Conservation (phyloP, 768 basidiomycete genomes). For the Suillus brevipes region DNA sequence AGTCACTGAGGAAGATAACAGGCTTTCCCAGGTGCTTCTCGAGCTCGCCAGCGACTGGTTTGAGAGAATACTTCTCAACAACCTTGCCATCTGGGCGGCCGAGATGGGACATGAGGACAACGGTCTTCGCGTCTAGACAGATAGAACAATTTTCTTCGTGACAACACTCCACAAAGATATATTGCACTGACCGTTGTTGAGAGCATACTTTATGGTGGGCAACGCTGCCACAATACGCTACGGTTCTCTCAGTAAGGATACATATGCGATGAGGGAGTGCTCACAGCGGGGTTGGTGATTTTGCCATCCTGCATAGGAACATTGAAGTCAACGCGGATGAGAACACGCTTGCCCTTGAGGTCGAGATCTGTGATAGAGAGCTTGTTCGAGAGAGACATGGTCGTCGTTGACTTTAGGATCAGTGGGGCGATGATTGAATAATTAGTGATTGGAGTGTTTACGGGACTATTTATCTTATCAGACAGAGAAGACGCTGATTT, state of each 20-base stretch:
- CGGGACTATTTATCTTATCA: slow-evolving; percentile 15
- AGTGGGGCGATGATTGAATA: slow-evolving; percentile 14
- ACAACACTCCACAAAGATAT: background rate
- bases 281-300: slow-evolving; percentile 95
- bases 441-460: slow-evolving; percentile 10
- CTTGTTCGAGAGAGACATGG: slow-evolving; percentile 94
- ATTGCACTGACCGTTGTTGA: slow-evolving; percentile 65
- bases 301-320: slow-evolving; percentile 88
- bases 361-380: slow-evolving; percentile 89
- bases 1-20: slow-evolving; percentile 83
- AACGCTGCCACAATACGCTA: slow-evolving; percentile 97
- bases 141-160: background rate
- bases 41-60: slow-evolving; percentile 81
- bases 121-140: slow-evolving; percentile 66
- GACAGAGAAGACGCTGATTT: slow-evolving; percentile 11
- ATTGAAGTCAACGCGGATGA: slow-evolving; percentile 96
- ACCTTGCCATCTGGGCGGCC: slow-evolving; percentile 95
- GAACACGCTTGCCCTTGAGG: slow-evolving; percentile 84
- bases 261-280: slow-evolving; percentile 33
- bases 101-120: slow-evolving; percentile 97
- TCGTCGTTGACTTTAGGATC: slow-evolving; percentile 29
- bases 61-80: slow-evolving; percentile 86
- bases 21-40: slow-evolving; percentile 67
- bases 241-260: slow-evolving; percentile 15
- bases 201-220: slow-evolving; percentile 92